Evolutionary conservation across 805 yeast genomes (phyloP), one percentile per base, ranked within the genome.

Genomic region (Candida silvatica): DNA sequence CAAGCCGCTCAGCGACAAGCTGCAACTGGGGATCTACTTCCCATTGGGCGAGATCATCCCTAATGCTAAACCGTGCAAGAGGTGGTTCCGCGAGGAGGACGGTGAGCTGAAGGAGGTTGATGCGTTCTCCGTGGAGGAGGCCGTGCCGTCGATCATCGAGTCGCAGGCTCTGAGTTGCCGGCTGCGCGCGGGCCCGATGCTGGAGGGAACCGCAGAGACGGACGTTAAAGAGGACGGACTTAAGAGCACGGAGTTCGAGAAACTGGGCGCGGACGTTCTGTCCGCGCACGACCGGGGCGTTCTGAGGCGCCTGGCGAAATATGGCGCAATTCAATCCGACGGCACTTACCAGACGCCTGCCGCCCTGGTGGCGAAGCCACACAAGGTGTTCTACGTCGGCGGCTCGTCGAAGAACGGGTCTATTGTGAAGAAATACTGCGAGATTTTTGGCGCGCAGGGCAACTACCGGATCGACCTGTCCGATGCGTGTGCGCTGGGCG

Each of bases 1-100:
- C 4, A 41, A 40, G 32, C 58, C 58, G 3, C 40, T 48, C 34
- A 50, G 58, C 17, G 52, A 64, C 32, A 61, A 67, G 37, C 67
- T 69, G 40, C 48, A 49, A 37, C 54, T 87, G 20, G 96, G 95
- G 0, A 69, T 84, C 32, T 87, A 82, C 54, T 87, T 88, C 62
- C 94, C 95, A 9, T 58, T 81, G 3, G 86, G 92, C n/a, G 97
- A 87, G 53, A 87, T 87, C 44, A 84, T 86, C 17, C 97, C 97
- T 12, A 83, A 80, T 55, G 80, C 79, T 2, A 59, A 70, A 18
- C 73, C 87, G 0, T 82, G 78, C 42, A 71, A 69, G 17, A 65
- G 74, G 38, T 58, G 87, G 38, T 72, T 71, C 36, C 51, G 56
- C 16, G 66, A 70, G 42, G 50, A 61, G 29, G 40, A 44, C 2